Base-by-base conservation (phyloP, 2,329 filamentous ascomycete species). In the Fusarium sterilihyphosum region DNA sequence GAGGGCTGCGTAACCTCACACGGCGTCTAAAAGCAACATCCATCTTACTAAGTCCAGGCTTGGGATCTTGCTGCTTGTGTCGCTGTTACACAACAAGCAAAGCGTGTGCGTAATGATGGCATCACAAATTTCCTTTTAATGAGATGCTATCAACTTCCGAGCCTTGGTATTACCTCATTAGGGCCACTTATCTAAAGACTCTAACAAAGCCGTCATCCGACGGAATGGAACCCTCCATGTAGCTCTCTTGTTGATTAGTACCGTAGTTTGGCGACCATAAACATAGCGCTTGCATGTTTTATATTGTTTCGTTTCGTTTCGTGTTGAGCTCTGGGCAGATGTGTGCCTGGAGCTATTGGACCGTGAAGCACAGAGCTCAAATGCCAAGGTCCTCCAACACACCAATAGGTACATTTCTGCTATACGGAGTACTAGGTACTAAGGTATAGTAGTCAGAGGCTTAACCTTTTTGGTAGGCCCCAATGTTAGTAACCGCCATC, bases 311-410 rank as follows among this genome's bases (percentile, higher is more conserved):
- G 66, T 70, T 65, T 73, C 59, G 73, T 75, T 75, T 76, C 62
- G 61, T 74, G 59, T 76, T 62, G 46, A 54, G 40, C 37, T 41
- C 52, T 38, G 40, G 43, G 49, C 41, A 26, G 24, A 38, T 37
- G 38, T 49, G 47, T 61, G 53, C 60, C 57, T 52, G 57, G 20
- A 53, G 38, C 50, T 46, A 74, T 70, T 74, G 68, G 72, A 61
- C 52, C 49, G 18, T 65, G 24, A 65, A 47, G 56, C 44, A 58
- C 64, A 65, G 40, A 56, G 49, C 22, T 56, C 26, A 53, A 47
- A 49, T 60, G 71, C 73, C 73, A 75, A 76, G 73, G 63, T 74
- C 73, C 70, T 67, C 74, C 71, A 64, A 59, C 37, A 40, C 50
- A 72, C 73, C 73, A 76, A 74, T 73, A 35, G 33, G 33, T 35